A percentile compares a stretch with the other conserved stretches of the same genome.
Conservation (phyloP, 2,329 filamentous ascomycete genomes). For the Fusarium avenaceum region DNA sequence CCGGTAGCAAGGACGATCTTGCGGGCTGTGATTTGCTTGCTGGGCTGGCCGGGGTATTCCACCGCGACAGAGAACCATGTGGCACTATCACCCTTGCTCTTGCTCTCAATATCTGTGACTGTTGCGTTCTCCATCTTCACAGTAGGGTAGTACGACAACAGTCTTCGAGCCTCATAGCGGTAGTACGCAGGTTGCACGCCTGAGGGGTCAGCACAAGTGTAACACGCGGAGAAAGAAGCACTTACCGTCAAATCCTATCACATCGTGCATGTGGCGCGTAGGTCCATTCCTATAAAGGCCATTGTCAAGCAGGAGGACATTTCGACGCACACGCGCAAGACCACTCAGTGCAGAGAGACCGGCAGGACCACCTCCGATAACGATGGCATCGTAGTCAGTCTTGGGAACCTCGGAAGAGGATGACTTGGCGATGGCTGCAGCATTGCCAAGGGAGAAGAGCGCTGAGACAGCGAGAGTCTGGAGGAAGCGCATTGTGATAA, state of each 20-base stretch:
- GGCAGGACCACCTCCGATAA: slow-evolving; percentile 70
- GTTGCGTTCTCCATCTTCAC: slow-evolving; percentile 66
- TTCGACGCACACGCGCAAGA: slow-evolving; percentile 69
- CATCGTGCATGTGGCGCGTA: slow-evolving; percentile 72
- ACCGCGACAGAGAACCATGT: slow-evolving; percentile 61
- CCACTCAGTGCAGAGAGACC: slow-evolving; percentile 68
- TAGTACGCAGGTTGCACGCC: slow-evolving; percentile 68
- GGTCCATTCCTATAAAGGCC: slow-evolving; percentile 68
- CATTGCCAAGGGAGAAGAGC: slow-evolving; percentile 30
- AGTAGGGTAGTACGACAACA: slow-evolving; percentile 65
- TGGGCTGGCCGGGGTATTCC: slow-evolving; percentile 31
- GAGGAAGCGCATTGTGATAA: slow-evolving; percentile 38
- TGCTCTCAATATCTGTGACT: slow-evolving; percentile 59
- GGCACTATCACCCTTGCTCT: slow-evolving; percentile 52
- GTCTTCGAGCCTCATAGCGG: slow-evolving; percentile 65
- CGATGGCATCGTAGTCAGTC: slow-evolving; percentile 64
- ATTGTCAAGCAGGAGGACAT: slow-evolving; percentile 69
- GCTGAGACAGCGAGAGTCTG: slow-evolving; percentile 15
- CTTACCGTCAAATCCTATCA: slow-evolving; percentile 70
- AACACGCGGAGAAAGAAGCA: fast-evolving
- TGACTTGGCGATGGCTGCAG: slow-evolving; percentile 33
- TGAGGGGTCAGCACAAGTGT: slow-evolving; percentile 44
- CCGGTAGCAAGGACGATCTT: slow-evolving; percentile 72
- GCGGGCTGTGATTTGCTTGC: slow-evolving; percentile 59
- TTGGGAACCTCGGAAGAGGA: slow-evolving; percentile 24